These are phyloP conservation scores for Sextonia rubra DNA, from an alignment of 164 flowering plant genomes.

Conservation along the genomic window DNA sequence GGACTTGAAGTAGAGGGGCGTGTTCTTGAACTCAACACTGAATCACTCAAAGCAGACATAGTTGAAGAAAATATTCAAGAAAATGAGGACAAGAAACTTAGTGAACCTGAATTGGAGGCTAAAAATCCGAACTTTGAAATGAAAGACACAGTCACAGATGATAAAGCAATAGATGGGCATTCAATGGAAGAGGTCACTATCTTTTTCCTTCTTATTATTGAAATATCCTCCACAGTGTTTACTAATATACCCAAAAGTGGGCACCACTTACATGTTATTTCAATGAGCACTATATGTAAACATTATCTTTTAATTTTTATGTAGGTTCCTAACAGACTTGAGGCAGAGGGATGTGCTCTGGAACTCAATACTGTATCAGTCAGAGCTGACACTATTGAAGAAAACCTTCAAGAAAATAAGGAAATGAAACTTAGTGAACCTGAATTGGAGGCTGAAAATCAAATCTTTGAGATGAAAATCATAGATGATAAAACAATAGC, in stretches of 20 bases:
- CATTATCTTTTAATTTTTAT: neutral
- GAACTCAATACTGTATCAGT: neutral
- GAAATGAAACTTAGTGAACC: neutral
- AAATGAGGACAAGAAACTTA: neutral
- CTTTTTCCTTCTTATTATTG: too few relatives aligned
- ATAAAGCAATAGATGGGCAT: neutral
- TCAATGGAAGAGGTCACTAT: too few relatives aligned
- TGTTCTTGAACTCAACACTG: neutral
- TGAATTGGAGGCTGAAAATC: neutral
- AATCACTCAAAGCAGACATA: neutral
- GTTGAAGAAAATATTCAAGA: slow-evolving; percentile 12
- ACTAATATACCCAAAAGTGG: neutral
- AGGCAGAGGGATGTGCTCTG: neutral
- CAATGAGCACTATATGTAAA: neutral
- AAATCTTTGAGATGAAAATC: neutral
- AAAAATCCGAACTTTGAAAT: neutral
- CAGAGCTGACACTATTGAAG: neutral
- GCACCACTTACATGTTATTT: too few relatives aligned
- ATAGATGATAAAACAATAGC: neutral
- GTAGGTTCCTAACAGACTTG: neutral
- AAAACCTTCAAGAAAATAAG: slow-evolving; percentile 9
- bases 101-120: neutral
- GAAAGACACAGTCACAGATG: too few relatives aligned
- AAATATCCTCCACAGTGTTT: too few relatives aligned
- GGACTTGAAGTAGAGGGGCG: neutral